Evolutionary conservation across 345 rosid genomes (phyloP).

Genomic region (Gossypium herbaceum): DNA sequence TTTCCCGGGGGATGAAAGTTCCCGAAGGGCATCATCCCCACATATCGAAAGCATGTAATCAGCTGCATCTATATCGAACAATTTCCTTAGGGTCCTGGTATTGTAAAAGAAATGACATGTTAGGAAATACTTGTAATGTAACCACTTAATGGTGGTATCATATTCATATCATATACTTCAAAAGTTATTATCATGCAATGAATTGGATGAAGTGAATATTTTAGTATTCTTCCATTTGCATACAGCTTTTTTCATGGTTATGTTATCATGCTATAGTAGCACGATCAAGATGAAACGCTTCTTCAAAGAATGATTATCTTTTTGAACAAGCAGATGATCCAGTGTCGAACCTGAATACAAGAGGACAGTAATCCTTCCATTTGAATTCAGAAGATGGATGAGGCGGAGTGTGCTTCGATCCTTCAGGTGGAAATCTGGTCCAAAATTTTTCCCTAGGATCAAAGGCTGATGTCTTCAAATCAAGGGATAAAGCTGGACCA

Average conservation of each 20-base stretch:
- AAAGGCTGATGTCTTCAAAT: constrained; percentile 82
- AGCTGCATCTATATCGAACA: constrained; percentile 88
- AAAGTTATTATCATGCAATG: background rate
- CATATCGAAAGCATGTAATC: constrained; percentile 97
- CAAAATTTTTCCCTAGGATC: constrained; percentile 95
- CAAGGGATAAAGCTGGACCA: constrained; percentile 81
- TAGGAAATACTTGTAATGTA: constrained; percentile 7
- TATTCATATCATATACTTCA: background rate
- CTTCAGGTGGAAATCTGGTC: constrained; percentile 94
- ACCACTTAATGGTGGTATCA: background rate
- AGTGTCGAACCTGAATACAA: constrained; percentile 77
- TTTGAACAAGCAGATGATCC: background rate
- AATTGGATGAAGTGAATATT: background rate
- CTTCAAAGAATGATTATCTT: background rate
- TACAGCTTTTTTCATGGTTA: background rate
- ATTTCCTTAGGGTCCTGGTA: constrained; percentile 86
- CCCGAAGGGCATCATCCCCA: constrained; percentile 92
- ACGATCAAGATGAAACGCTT: background rate
- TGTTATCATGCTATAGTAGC: background rate
- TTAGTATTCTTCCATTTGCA: background rate
- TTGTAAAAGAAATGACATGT: constrained; percentile 3
- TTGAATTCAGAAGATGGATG: constrained; percentile 85
- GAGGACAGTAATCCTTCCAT: constrained; percentile 98
- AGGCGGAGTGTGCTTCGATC: constrained; percentile 93
- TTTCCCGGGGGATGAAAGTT: constrained; percentile 97